phyloP scores from a whole-genome alignment of 441 rosid genomes.

The Theobroma grandiflorum region DNA sequence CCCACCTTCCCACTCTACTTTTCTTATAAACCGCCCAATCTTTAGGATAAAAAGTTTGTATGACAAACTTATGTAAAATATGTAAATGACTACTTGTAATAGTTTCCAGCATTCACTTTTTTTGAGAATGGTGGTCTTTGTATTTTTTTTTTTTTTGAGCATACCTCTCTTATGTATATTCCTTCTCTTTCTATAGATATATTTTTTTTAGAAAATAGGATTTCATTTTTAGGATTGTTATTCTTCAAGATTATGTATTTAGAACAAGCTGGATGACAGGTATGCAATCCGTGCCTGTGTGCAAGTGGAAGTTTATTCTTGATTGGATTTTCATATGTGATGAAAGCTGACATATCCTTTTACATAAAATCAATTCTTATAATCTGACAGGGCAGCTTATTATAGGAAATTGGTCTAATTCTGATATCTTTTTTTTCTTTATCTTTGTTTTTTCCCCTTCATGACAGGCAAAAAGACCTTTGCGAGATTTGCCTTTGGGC shows the following conservation, averaged over 20 bases:
- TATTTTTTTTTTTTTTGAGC: too few species aligned
- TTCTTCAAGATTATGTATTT: not conserved
- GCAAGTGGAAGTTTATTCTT: not conserved
- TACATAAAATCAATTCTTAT: not conserved
- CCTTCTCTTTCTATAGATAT: not conserved
- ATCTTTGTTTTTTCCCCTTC: not conserved
- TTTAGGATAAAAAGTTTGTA: not conserved
- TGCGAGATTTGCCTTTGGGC: slow-evolving; percentile 85
- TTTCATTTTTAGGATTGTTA: not conserved
- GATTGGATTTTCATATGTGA: not conserved
- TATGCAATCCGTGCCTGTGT: not conserved
- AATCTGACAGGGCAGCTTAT: not conserved
- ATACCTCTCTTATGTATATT: not conserved
- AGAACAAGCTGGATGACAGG: not conserved
- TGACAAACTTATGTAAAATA: not conserved
- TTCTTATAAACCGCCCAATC: not conserved
- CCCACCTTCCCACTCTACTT: not conserved
- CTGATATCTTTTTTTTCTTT: not conserved
- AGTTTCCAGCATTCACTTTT: not conserved
- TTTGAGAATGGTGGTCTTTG: not conserved
- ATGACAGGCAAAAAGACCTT: slow-evolving; percentile 78
- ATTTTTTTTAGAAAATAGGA: not conserved
- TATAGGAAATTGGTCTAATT: slow-evolving; percentile 1
- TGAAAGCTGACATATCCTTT: not conserved
- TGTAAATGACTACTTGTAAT: not conserved